phyloP scores from a whole-genome alignment of 2,329 filamentous ascomycete genomes.

The Aspergillus sp. region DNA sequence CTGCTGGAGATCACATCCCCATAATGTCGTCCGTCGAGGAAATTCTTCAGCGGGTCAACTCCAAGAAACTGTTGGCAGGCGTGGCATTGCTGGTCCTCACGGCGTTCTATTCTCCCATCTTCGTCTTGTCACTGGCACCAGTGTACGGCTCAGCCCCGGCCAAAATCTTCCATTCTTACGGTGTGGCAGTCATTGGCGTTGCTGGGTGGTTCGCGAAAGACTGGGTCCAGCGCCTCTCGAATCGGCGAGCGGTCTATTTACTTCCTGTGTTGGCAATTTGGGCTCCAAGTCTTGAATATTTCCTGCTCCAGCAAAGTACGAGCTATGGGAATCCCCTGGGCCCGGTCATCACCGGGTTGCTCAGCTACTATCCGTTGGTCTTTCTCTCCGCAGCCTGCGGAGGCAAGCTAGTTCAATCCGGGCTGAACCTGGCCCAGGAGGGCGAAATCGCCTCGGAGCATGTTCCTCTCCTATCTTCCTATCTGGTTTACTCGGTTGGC shows the following conservation, averaged over 20 bases:
- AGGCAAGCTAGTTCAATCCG: slow-evolving; percentile 54
- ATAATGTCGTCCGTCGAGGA: slow-evolving; percentile 21
- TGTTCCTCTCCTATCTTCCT: slow-evolving; percentile 57
- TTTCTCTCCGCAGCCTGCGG: slow-evolving; percentile 56
- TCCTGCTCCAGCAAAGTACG: slow-evolving; percentile 60
- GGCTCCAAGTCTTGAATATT: slow-evolving; percentile 64
- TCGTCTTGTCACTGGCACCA: slow-evolving; percentile 67
- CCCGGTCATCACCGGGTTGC: slow-evolving; percentile 63
- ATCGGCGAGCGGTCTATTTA: slow-evolving; percentile 42
- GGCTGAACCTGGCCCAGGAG: slow-evolving; percentile 48
- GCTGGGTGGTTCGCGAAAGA: slow-evolving; percentile 64
- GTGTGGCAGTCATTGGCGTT: slow-evolving; percentile 59
- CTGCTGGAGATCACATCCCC: background rate
- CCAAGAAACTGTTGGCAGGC: slow-evolving; percentile 18
- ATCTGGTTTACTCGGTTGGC: slow-evolving; percentile 51
- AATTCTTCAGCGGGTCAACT: slow-evolving; percentile 18
- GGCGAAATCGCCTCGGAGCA: slow-evolving; percentile 55
- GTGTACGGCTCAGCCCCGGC: slow-evolving; percentile 81
- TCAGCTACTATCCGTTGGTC: slow-evolving; percentile 64
- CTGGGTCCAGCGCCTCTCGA: slow-evolving; percentile 41
- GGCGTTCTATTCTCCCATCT: slow-evolving; percentile 35
- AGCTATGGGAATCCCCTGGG: slow-evolving; percentile 61
- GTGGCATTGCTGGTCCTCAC: slow-evolving; percentile 30
- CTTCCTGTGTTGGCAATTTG: slow-evolving; percentile 68
- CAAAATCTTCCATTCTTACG: slow-evolving; percentile 60